Evolutionary conservation across 2,329 filamentous ascomycete genomes (phyloP), one percentile per base, ranked within the genome.

Genomic region (Pseudodiploospora longispora): DNA sequence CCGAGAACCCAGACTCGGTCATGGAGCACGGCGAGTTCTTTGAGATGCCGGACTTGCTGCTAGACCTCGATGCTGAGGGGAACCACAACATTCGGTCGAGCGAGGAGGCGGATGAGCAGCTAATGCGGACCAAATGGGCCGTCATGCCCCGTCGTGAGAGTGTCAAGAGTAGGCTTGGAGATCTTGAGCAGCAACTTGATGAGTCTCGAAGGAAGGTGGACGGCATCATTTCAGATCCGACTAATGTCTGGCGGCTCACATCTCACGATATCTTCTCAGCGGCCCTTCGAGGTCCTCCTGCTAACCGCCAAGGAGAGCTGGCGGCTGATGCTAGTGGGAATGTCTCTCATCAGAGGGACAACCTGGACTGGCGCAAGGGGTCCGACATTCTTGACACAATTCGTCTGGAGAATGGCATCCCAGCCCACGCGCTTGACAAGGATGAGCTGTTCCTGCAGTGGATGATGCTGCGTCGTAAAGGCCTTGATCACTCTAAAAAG

Each of bases 61-160:
- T 79, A 34, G 72, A 79, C 46, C 70, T 80, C 34, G 75, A 78
- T 50, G 69, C 71, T 37, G 65, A 70, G 47, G 63, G 68, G 19
- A 68, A 55, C 49, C 59, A 54, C 1, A 56, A 62, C 38, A 72
- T 77, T 34, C 70, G 73, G 29, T 53, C 58, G 3, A 69, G 60
- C 43, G 59, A 66, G 38, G 50, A 62, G 3, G 49, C 52, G 4
- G 60, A 71, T 37, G 68, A 69, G 42, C 54, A 50, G n/a, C 49
- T 41, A 4, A 58, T 63, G 47, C 37, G 33, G 34, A 51, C 47
- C 12, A 57, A 49, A 44, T 71, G 64, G 63, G 52, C 40, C 30
- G 37, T 47, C 7, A 46, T 53, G 32, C 52, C 50, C 5, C 53
- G 49, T 31, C 51, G 52, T 10, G 46, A 47, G 7, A 49, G 55